Percentiles rank a stretch among this genome's conserved stretches.
These are phyloP conservation scores for Diversispora eburnea DNA, from an alignment of 192 early-diverging fungal species.

Conservation along the genomic window DNA sequence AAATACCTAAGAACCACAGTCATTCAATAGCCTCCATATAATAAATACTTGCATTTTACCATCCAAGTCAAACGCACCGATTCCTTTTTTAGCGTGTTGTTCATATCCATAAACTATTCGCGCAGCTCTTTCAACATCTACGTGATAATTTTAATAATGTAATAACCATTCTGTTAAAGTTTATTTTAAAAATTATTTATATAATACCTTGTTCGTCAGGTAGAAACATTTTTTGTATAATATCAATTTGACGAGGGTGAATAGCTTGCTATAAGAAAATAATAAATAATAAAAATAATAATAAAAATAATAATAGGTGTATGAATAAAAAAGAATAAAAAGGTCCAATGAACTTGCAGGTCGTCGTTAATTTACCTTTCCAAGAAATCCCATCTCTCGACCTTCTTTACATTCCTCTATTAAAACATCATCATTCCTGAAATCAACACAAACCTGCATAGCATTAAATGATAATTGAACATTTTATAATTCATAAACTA, in stretches of 20 bases:
- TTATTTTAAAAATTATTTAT: not conserved
- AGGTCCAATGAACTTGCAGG: too few species aligned
- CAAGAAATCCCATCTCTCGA: conserved; percentile 87
- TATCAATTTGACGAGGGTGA: conserved; percentile 84
- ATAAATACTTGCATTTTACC: conserved; percentile 76
- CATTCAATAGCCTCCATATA: not conserved
- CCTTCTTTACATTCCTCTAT: conserved; percentile 83
- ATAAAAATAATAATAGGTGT: too few species aligned
- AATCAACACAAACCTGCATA: conserved; percentile 81
- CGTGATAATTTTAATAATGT: not conserved
- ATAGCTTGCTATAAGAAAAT: conserved; percentile 66
- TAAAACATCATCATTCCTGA: conserved; percentile 62
- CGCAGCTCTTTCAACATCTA: conserved; percentile 63
- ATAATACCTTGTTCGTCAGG: conserved; percentile 60
- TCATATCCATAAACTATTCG: conserved; percentile 71
- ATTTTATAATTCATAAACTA: conserved; percentile 6
- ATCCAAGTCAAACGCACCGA: conserved; percentile 88
- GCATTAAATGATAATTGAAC: not conserved
- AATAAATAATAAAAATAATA: not conserved
- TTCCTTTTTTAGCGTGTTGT: conserved; percentile 61
- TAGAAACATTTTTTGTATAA: conserved; percentile 74
- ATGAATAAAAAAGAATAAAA: too few species aligned
- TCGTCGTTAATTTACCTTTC: conserved; percentile 49
- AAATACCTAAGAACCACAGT: not conserved
- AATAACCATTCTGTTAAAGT: not conserved